These are phyloP conservation scores for Castanea crenata DNA, from an alignment of 306 rosid species.

Conservation along the genomic window DNA sequence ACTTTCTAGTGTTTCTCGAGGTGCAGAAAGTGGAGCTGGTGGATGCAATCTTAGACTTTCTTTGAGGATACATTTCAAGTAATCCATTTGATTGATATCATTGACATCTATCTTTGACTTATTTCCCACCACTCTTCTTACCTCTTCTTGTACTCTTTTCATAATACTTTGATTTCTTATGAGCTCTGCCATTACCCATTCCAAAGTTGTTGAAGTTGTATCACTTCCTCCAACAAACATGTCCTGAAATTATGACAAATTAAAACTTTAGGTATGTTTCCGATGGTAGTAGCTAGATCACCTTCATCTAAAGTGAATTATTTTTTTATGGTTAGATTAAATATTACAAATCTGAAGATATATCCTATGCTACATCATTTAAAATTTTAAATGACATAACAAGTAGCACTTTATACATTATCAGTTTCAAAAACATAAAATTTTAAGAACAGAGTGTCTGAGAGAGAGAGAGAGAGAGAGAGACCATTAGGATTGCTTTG, in stretches of 20 bases:
- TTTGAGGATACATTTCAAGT: constrained; percentile 31
- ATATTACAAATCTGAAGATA: no score
- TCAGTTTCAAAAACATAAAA: no score
- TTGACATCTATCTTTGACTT: constrained; percentile 10
- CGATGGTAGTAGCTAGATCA: no score
- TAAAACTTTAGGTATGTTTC: not conserved
- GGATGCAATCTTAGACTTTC: constrained; percentile 39
- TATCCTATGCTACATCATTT: no score
- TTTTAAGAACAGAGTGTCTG: no score
- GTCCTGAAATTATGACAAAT: constrained; percentile 6
- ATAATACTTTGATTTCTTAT: constrained; percentile 18
- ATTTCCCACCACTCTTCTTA: constrained; percentile 25
- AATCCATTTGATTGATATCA: constrained; percentile 29
- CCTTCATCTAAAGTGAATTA: no score
- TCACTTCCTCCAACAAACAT: constrained; percentile 34
- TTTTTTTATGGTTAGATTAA: no score
- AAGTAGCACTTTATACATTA: no score
- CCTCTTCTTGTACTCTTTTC: constrained; percentile 38
- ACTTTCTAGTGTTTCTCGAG: constrained; percentile 17
- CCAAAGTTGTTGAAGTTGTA: constrained; percentile 15
- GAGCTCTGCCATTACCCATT: constrained; percentile 42
- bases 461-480: not conserved
- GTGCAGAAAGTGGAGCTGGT: constrained; percentile 23
- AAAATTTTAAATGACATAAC: no score
- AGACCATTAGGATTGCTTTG: constrained; percentile 30